Conservation (phyloP, 2,329 filamentous ascomycete genomes). For the Alternaria arbusti region DNA sequence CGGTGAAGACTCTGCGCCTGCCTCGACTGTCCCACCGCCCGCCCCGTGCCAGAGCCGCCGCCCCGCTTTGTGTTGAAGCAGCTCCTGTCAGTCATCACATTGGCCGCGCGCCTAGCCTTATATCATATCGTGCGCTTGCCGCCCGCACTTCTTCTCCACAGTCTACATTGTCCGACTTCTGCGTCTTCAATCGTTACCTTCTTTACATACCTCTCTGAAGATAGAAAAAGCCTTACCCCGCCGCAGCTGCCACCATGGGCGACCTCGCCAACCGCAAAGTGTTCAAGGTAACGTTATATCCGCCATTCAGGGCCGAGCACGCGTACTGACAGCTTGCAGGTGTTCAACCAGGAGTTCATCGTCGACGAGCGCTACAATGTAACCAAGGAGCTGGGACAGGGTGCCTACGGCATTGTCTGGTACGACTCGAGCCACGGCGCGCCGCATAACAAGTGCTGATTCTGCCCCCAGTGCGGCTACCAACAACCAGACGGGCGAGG, state of each 20-base stretch:
- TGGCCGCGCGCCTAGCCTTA: constrained; percentile 38
- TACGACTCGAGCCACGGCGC: constrained; percentile 53
- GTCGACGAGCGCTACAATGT: constrained; percentile 98
- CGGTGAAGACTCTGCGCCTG: constrained; percentile 23
- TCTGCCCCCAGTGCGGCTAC: constrained; percentile 75
- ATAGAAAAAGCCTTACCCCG: constrained; percentile 15
- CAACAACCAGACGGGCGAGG: constrained; percentile 88
- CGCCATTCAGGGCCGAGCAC: neutral
- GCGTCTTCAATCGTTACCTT: no score
- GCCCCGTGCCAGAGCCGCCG: constrained; percentile 28
- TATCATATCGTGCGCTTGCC: constrained; percentile 30
- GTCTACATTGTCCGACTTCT: constrained; percentile 7
- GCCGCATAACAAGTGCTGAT: constrained; percentile 22
- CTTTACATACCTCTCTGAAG: no score
- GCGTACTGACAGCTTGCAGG: constrained; percentile 16
- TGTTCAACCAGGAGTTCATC: constrained; percentile 99
- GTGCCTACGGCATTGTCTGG: constrained; percentile 99
- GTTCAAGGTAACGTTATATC: constrained; percentile 31
- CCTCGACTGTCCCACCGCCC: constrained; percentile 15
- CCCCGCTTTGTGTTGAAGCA: constrained; percentile 22
- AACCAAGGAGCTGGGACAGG: constrained; percentile 97
- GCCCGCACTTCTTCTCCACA: constrained; percentile 13
- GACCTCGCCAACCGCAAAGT: constrained; percentile 75
- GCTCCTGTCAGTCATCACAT: constrained; percentile 30
- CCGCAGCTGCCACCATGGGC: constrained; percentile 54